Evolutionary conservation across 1,284 basidiomycete species (phyloP).

Genomic region (Violaceomyces palustris): DNA sequence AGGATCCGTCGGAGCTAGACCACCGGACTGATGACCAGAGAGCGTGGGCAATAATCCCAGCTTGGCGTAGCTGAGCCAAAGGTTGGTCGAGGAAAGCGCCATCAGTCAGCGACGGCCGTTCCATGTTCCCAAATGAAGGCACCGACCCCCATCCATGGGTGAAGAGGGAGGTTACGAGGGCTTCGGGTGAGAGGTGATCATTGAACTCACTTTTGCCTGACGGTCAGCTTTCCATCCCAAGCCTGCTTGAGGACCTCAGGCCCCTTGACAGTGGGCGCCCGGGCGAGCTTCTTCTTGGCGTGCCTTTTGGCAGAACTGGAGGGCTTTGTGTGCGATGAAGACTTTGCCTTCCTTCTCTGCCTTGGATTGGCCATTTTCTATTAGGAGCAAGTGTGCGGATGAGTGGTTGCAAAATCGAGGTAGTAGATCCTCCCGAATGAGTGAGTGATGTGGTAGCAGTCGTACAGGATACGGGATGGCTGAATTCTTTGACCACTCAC

Average conservation of each 20-base stretch:
- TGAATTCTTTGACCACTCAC: too few species aligned
- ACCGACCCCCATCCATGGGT: too few species aligned
- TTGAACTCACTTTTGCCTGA: slow-evolving; percentile 93
- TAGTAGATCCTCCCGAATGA: too few species aligned
- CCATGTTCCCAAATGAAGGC: too few species aligned
- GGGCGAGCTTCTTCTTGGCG: slow-evolving; percentile 62
- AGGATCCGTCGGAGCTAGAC: slow-evolving; percentile 19
- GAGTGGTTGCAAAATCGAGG: too few species aligned
- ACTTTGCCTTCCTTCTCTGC: slow-evolving; percentile 74
- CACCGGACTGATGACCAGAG: slow-evolving; percentile 21
- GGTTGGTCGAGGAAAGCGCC: too few species aligned
- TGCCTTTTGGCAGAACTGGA: slow-evolving; percentile 68
- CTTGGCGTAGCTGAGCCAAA: slow-evolving; percentile 69
- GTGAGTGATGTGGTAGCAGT: too few species aligned
- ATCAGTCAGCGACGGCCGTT: too few species aligned
- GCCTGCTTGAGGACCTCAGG: slow-evolving; percentile 75
- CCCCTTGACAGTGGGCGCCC: slow-evolving; percentile 65
- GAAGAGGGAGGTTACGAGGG: too few species aligned
- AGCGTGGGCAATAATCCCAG: slow-evolving; percentile 64
- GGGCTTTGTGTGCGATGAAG: slow-evolving; percentile 56
- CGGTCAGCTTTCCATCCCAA: slow-evolving; percentile 85
- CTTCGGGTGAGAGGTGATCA: too few species aligned
- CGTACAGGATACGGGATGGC: too few species aligned
- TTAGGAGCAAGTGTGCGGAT: background rate
- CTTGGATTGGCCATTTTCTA: slow-evolving; percentile 80